phyloP scores from a whole-genome alignment of 345 rosid genomes.

The Corchorus capsularis region DNA sequence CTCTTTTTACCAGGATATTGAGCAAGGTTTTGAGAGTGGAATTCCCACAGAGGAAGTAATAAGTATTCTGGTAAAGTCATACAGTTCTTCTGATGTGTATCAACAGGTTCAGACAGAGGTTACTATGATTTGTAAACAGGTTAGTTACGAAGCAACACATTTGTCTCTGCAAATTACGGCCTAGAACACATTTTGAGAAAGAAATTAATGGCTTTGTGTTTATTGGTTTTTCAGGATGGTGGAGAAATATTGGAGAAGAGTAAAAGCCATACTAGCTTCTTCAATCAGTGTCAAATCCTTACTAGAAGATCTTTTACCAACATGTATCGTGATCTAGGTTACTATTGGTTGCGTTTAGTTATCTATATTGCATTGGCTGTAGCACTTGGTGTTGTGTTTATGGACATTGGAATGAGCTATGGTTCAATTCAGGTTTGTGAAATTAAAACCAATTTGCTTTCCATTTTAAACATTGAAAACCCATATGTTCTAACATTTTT shows the following conservation, averaged over 20 bases:
- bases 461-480: too few relatives aligned
- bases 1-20: constrained; percentile 39
- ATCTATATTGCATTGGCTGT: constrained; percentile 42
- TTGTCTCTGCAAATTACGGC: not conserved
- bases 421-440: constrained; percentile 32
- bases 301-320: constrained; percentile 54
- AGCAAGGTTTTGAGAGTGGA: constrained; percentile 32
- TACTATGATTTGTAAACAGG: constrained; percentile 35
- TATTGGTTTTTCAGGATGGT: constrained; percentile 18
- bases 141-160: not conserved
- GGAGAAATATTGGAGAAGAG: constrained; percentile 22
- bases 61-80: constrained; percentile 37
- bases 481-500: too few relatives aligned
- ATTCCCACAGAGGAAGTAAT: constrained; percentile 46
- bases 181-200: not conserved
- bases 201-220: not conserved
- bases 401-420: constrained; percentile 23
- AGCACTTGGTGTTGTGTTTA: constrained; percentile 42
- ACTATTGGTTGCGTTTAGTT: constrained; percentile 58
- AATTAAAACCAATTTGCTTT: not conserved
- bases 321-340: constrained; percentile 66
- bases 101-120: constrained; percentile 34
- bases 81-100: constrained; percentile 34
- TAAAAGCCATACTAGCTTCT: constrained; percentile 38
- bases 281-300: constrained; percentile 44